Conservation (phyloP, 768 basidiomycete species). For the Suillus fuscotomentosus region DNA sequence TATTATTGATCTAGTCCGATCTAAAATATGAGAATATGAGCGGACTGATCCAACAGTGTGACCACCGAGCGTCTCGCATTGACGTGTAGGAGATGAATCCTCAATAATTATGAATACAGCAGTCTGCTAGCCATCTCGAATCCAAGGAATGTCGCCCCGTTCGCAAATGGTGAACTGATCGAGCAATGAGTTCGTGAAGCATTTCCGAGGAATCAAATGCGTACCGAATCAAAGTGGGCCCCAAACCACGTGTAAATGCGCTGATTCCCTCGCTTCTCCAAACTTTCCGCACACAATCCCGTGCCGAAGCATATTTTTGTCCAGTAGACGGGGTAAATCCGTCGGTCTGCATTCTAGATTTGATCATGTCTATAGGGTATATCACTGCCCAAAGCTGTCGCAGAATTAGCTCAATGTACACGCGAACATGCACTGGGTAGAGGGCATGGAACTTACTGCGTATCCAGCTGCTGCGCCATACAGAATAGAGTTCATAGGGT, state of each 20-base stretch:
- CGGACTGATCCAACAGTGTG: not conserved
- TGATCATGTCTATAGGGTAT: conserved; percentile 96
- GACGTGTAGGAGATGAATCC: not conserved
- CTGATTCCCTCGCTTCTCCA: conserved; percentile 80
- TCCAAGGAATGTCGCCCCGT: conserved; percentile 94
- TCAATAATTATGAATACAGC: conserved; percentile 40
- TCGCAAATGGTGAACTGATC: conserved; percentile 87
- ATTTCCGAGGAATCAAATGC: conserved; percentile 22
- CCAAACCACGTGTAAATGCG: conserved; percentile 90
- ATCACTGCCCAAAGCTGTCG: conserved; percentile 83
- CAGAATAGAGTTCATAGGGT: conserved; percentile 70
- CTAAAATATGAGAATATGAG: not conserved
- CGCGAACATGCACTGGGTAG: not conserved
- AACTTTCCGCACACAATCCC: conserved; percentile 81
- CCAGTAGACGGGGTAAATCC: conserved; percentile 73
- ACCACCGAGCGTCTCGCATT: not conserved
- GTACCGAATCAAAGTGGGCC: conserved; percentile 88
- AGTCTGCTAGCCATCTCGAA: conserved; percentile 89
- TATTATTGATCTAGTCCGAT: not conserved
- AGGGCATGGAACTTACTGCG: conserved; percentile 52
- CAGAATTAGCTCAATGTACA: conserved; percentile 8
- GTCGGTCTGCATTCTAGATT: conserved; percentile 95
- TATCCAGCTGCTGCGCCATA: conserved; percentile 94
- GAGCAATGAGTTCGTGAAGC: conserved; percentile 10
- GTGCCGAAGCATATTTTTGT: conserved; percentile 78